These are phyloP conservation scores for Populus hybrid DNA, from an alignment of 441 rosid genomes.

Conservation along the genomic window DNA sequence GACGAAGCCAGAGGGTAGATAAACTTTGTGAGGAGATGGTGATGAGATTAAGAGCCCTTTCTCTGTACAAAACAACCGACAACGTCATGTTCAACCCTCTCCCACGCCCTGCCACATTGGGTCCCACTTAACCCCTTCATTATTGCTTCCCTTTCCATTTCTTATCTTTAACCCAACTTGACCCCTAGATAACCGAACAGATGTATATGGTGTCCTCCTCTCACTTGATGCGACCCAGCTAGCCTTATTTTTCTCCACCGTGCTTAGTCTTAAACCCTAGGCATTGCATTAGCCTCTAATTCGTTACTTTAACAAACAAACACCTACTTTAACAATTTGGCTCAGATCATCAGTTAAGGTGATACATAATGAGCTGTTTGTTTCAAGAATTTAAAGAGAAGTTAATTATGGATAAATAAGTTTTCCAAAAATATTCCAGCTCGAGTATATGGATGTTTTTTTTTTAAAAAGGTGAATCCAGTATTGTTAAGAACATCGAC, in stretches of 20 bases:
- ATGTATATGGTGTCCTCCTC: constrained; percentile 1
- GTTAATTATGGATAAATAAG: background rate
- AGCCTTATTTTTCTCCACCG: background rate
- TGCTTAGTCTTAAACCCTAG: background rate
- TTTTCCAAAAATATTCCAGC: background rate
- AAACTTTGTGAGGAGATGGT: constrained; percentile 9
- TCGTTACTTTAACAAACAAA: background rate
- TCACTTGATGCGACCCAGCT: constrained; percentile 17
- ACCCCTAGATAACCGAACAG: constrained; percentile 40
- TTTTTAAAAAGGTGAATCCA: background rate
- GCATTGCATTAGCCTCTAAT: background rate
- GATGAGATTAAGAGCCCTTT: constrained; percentile 18
- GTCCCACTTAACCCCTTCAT: constrained; percentile 54
- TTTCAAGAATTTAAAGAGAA: background rate
- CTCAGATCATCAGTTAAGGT: background rate
- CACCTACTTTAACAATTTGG: background rate
- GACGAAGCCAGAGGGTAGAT: constrained; percentile 55
- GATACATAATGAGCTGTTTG: background rate
- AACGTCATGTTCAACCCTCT: constrained; percentile 55
- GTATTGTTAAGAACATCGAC: background rate
- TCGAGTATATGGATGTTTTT: background rate
- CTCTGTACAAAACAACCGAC: constrained; percentile 27
- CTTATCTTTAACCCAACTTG: constrained; percentile 30
- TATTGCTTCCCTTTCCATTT: constrained; percentile 38
- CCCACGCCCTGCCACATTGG: constrained; percentile 89